Conservation (phyloP, 2,329 filamentous ascomycete genomes). For the Neofusicoccum kwambonambiense region DNA sequence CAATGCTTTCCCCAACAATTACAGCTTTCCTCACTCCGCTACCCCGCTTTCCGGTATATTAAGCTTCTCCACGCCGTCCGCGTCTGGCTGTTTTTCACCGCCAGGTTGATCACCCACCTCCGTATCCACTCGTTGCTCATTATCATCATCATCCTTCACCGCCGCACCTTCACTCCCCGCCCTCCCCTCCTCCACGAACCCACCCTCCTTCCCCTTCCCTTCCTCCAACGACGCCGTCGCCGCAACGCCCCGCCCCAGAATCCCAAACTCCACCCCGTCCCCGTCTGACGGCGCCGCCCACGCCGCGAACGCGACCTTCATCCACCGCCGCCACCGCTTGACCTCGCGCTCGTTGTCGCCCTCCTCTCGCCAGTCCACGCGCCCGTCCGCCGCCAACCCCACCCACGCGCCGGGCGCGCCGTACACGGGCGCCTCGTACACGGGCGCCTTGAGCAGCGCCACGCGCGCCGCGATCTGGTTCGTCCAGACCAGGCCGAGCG, state of each 20-base stretch:
- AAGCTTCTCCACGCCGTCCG: no score
- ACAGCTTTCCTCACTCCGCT: no score
- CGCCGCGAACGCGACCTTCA: conserved; percentile 87
- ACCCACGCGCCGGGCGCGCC: conserved; percentile 37
- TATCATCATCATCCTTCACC: not conserved
- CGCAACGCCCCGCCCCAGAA: conserved; percentile 61
- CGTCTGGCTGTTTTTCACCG: no score
- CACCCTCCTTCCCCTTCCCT: not conserved
- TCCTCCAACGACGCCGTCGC: not conserved
- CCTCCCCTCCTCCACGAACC: not conserved
- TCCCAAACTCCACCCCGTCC: conserved; percentile 69
- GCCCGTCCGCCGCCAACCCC: conserved; percentile 28
- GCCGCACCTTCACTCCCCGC: not conserved
- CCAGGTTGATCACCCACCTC: no score
- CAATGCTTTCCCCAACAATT: no score
- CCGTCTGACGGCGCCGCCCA: conserved; percentile 61
- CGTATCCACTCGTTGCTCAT: not conserved
- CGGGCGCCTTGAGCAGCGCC: conserved; percentile 71
- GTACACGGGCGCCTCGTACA: conserved; percentile 59
- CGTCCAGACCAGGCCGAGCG: conserved; percentile 84
- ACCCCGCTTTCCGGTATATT: no score
- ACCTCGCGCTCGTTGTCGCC: conserved; percentile 37
- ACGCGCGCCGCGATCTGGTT: conserved; percentile 84
- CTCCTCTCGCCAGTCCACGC: conserved; percentile 43
- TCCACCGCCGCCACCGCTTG: conserved; percentile 67